Evolutionary conservation across 208 protist species (phyloP), one percentile per base, ranked within the genome.

Genomic region (Wallacemonas sp.): DNA sequence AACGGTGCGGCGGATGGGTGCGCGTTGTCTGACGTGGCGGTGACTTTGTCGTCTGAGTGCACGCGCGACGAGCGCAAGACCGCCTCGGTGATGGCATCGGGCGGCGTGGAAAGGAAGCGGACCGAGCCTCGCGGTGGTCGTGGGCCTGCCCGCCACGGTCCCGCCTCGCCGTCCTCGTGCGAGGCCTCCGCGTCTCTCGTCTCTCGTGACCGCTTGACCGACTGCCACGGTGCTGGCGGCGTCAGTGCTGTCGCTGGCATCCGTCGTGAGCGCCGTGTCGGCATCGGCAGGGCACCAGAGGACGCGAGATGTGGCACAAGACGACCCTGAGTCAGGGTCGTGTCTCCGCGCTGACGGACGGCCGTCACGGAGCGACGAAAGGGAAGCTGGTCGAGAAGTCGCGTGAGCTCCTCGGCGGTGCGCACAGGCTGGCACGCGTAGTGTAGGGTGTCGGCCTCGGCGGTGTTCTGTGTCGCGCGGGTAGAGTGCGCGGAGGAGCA

Each of bases 241-340:
- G 44, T 49, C 11, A 32, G 10, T 32, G 48, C 48, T 55, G 25
- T 55, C 25, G 7, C 22, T 3, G 8, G 48, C 4, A n/a, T n/a
- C n/a, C n/a, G n/a, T n/a, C n/a, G n/a, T n/a, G n/a, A n/a, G n/a
- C n/a, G n/a, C n/a, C n/a, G n/a, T n/a, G n/a, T n/a, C n/a, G n/a
- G n/a, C n/a, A n/a, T n/a, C n/a, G n/a, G n/a, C n/a, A n/a, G n/a
- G n/a, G n/a, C n/a, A n/a, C n/a, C n/a, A n/a, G n/a, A n/a, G n/a
- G n/a, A n/a, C n/a, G n/a, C n/a, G n/a, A n/a, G n/a, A n/a, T n/a
- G n/a, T n/a, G n/a, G n/a, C n/a, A 59, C 29, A 8, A 59, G 32
- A 20, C 32, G 52, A 4, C 52, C 52, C 20, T 59, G 52, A 10
- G 52, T 59, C 12, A 59, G 52, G 8, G 32, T 29, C 12, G 39